Evolutionary conservation across 1,284 basidiomycete genomes (phyloP), one percentile per base, ranked within the genome.

Genomic region (Omphalotus olearius): DNA sequence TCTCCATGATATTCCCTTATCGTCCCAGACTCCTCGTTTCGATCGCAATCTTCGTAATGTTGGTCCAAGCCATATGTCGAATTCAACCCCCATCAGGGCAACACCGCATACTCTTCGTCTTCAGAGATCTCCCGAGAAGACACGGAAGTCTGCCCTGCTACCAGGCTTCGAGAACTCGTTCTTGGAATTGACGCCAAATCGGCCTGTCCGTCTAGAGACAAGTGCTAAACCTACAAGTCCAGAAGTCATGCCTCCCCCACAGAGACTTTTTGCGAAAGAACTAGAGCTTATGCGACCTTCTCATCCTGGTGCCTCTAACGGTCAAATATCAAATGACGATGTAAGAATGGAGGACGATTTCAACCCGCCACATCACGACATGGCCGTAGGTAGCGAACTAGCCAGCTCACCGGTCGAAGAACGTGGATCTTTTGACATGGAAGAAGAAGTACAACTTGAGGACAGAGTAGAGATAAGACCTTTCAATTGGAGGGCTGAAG

Each of bases 401-500:
- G 18, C 28, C 17, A 49, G 47, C 20, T 42, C 47, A 20, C 39
- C 47, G 61, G 38, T 60, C 51, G 45, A 56, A 52, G 33, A 47
- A 46, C 26, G 48, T 40, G 48, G 35, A 17, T 25, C 17, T 46
- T 36, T 28, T 23, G 49, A 41, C 20, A 66, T 67, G 54, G 57
- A 45, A 40, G 62, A 62, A 45, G 57, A 56, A 23, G 45, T 51
- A 10, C 30, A 10, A 10, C 54, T 63, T 26, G 72, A 71, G 40
- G 66, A 68, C 23, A 30, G 67, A 25, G 66, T 73, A 30, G 56
- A 33, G 30, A 61, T 14, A 51, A 71, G 23, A 41, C 64, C 68
- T 48, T 66, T 74, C 25, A 74, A 77, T 56, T 80, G 78, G 78
- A 75, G 71, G 52, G 68, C 71, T 25, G 77, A 84, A 71, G 87